Evolutionary conservation across 2,329 filamentous ascomycete genomes (phyloP).

Genomic region (Talaromyces funiculosus): DNA sequence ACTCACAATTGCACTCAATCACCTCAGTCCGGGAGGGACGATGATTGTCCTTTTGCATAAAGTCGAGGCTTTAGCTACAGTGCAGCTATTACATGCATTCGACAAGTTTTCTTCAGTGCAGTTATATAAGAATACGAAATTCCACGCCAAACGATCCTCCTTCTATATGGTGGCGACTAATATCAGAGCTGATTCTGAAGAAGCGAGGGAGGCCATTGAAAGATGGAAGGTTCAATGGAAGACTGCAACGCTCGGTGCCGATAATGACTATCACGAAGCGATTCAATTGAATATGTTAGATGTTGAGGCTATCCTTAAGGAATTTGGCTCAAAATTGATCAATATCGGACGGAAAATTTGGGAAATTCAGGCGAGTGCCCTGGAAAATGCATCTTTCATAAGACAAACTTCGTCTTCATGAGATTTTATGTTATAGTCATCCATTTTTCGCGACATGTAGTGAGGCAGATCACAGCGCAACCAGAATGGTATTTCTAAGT

Average conservation of each 20-base stretch:
- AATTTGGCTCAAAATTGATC: slow-evolving; percentile 34
- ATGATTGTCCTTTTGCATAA: slow-evolving; percentile 50
- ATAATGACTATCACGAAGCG: slow-evolving; percentile 7
- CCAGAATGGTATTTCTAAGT: neutral
- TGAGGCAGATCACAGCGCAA: neutral
- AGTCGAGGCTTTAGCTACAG: slow-evolving; percentile 38
- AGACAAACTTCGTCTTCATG: neutral
- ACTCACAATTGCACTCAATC: slow-evolving; percentile 44
- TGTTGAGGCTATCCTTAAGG: slow-evolving; percentile 26
- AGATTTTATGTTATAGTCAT: neutral
- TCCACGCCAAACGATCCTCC: slow-evolving; percentile 42
- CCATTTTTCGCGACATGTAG: neutral
- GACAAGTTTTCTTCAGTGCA: slow-evolving; percentile 37
- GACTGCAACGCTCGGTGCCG: slow-evolving; percentile 32
- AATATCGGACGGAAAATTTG: slow-evolving; percentile 30
- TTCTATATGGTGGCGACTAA: slow-evolving; percentile 51
- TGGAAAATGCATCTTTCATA: slow-evolving; percentile 5
- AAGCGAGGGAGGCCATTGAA: slow-evolving; percentile 33
- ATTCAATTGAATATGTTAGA: slow-evolving; percentile 9
- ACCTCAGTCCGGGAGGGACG: slow-evolving; percentile 44
- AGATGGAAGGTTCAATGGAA: slow-evolving; percentile 26
- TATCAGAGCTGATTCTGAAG: slow-evolving; percentile 29
- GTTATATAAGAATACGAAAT: slow-evolving; percentile 42
- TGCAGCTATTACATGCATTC: slow-evolving; percentile 37
- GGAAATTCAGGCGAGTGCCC: slow-evolving; percentile 18